Percentiles rank a stretch among this genome's conserved stretches.
These are phyloP conservation scores for Suhomyces sp. DNA, from an alignment of 805 yeast genomes.

Conservation along the genomic window DNA sequence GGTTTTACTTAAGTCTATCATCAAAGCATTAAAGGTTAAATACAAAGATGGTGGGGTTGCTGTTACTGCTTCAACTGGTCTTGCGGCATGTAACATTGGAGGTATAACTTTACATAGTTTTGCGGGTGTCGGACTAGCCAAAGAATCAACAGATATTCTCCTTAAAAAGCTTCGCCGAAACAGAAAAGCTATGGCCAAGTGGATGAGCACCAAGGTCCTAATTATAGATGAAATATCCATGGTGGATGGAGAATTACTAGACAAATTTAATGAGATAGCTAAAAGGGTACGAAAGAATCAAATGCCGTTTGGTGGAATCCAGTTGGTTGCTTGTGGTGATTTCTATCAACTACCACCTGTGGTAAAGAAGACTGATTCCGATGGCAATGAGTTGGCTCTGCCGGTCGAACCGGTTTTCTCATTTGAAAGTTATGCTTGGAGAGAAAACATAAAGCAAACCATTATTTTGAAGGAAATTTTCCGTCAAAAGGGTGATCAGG, in stretches of 20 bases:
- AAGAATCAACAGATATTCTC: conserved; percentile 47
- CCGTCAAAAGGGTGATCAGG: conserved; percentile 73
- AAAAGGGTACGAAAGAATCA: conserved; percentile 44
- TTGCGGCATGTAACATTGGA: conserved; percentile 80
- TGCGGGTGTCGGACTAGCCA: conserved; percentile 76
- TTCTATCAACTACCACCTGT: conserved; percentile 84
- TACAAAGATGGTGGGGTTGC: conserved; percentile 56
- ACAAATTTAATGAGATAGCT: conserved; percentile 63
- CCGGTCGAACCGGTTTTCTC: conserved; percentile 46
- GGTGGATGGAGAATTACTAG: conserved; percentile 69
- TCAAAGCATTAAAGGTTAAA: conserved; percentile 48
- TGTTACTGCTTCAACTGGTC: conserved; percentile 81
- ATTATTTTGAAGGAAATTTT: conserved; percentile 64
- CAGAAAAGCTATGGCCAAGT: conserved; percentile 48
- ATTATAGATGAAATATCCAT: conserved; percentile 79
- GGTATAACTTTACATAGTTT: conserved; percentile 77
- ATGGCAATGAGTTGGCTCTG: conserved; percentile 21
- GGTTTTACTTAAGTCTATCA: conserved; percentile 66
- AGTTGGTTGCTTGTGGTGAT: conserved; percentile 74
- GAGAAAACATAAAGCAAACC: conserved; percentile 52
- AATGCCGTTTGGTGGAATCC: conserved; percentile 79
- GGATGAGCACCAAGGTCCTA: conserved; percentile 58
- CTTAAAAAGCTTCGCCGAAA: conserved; percentile 54
- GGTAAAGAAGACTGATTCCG: conserved; percentile 30
- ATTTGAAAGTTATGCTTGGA: conserved; percentile 67